phyloP scores from a whole-genome alignment of 2,329 filamentous ascomycete species.

The Drechmeria coniospora region DNA sequence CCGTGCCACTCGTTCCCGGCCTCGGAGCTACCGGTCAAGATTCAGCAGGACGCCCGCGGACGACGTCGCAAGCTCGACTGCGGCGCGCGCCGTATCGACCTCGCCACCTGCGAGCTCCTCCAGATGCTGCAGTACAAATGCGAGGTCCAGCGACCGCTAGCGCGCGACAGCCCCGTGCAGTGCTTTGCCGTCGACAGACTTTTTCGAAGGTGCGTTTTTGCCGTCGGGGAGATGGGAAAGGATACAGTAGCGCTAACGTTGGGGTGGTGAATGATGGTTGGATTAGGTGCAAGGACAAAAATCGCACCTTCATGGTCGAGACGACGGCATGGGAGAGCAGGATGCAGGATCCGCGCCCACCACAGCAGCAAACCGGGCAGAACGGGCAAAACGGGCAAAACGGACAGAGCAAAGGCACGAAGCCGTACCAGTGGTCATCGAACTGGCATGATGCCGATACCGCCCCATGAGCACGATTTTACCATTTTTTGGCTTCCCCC shows the following conservation, averaged over 20 bases:
- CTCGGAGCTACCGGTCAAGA: slow-evolving; percentile 29
- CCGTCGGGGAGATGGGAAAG: background rate
- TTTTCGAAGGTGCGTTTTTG: slow-evolving; percentile 36
- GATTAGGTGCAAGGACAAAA: slow-evolving; percentile 40
- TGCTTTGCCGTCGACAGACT: slow-evolving; percentile 44
- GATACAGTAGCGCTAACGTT: slow-evolving; percentile 1
- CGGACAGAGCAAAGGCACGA: slow-evolving; percentile 5
- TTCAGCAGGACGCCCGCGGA: slow-evolving; percentile 32
- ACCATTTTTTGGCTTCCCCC: too few species aligned
- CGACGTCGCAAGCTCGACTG: slow-evolving; percentile 35
- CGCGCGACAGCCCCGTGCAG: slow-evolving; percentile 28
- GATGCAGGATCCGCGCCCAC: slow-evolving; percentile 5
- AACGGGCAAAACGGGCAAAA: background rate
- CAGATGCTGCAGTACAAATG: slow-evolving; percentile 48
- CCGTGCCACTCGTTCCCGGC: slow-evolving; percentile 40
- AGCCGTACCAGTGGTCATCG: slow-evolving; percentile 18
- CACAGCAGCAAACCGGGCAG: slow-evolving; percentile 2
- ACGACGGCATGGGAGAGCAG: slow-evolving; percentile 46
- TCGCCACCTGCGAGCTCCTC: slow-evolving; percentile 39
- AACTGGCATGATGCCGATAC: slow-evolving; percentile 19
- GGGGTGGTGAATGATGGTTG: slow-evolving; percentile 1
- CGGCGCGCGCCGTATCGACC: slow-evolving; percentile 26
- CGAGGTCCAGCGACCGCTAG: slow-evolving; percentile 31
- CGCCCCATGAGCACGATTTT: slow-evolving; percentile 9
- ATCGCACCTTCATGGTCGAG: slow-evolving; percentile 43